These are phyloP conservation scores for Myriosclerotinia scirpicola DNA, from an alignment of 2,329 filamentous ascomycete species.

Conservation along the genomic window DNA sequence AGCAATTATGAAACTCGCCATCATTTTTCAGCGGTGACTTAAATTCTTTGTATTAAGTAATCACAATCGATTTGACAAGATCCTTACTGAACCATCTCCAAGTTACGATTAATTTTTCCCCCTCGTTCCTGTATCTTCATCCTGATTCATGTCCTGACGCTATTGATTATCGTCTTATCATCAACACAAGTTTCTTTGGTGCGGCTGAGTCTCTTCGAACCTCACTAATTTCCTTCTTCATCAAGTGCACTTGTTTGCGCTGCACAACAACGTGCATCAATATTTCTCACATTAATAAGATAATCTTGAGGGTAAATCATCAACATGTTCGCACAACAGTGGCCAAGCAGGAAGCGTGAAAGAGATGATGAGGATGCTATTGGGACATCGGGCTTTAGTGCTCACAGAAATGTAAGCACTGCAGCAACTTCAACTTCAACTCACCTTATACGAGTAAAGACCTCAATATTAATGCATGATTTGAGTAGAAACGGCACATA, in stretches of 20 bases:
- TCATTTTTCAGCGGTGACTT: neutral
- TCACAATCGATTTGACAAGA: neutral
- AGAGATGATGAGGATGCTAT: slow-evolving; percentile 38
- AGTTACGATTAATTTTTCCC: neutral
- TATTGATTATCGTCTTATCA: slow-evolving; percentile 1
- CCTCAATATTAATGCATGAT: slow-evolving; percentile 21
- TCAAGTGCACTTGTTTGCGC: neutral
- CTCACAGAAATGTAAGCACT: slow-evolving; percentile 37
- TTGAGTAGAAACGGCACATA: slow-evolving; percentile 39
- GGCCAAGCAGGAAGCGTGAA: slow-evolving; percentile 34
- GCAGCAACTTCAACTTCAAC: slow-evolving; percentile 1
- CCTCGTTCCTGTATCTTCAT: neutral
- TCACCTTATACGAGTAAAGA: neutral
- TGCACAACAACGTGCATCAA: neutral
- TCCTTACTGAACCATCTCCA: neutral
- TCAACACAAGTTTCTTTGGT: neutral
- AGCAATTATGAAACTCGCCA: slow-evolving; percentile 15
- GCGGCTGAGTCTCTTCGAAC: slow-evolving; percentile 8
- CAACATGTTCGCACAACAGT: slow-evolving; percentile 22
- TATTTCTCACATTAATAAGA: neutral
- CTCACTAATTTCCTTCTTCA: neutral
- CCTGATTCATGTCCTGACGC: neutral
- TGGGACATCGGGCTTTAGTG: slow-evolving; percentile 35
- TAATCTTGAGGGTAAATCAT: neutral
- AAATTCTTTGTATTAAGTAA: neutral